Conservation (phyloP, 495 filamentous ascomycete genomes). For the Tuber calosporum region DNA sequence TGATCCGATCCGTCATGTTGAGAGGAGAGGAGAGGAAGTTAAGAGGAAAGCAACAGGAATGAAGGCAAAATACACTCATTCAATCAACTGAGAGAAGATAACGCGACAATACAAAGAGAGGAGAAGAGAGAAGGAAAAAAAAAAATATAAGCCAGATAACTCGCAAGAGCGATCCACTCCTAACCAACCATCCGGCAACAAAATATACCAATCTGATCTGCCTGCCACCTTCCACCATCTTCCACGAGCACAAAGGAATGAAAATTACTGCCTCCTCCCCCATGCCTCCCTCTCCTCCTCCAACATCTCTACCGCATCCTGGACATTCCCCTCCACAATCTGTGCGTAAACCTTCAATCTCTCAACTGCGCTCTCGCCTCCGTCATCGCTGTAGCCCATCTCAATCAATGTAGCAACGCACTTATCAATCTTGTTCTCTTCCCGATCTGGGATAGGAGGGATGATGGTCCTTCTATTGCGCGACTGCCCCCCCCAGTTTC, state of each 20-base stretch:
- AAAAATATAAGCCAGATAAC: background rate
- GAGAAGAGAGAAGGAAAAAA: background rate
- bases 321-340: slow-evolving; percentile 47
- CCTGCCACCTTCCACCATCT: background rate
- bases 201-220: background rate
- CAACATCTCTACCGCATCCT: slow-evolving; percentile 53
- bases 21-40: background rate
- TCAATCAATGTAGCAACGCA: slow-evolving; percentile 48
- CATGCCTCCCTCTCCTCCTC: slow-evolving; percentile 52
- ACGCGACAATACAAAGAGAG: background rate
- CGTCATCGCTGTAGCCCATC: slow-evolving; percentile 49
- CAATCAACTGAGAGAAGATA: background rate
- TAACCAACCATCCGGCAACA: background rate
- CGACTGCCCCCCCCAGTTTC: background rate
- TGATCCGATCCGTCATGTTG: background rate
- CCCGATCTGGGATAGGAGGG: slow-evolving; percentile 5
- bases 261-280: slow-evolving; percentile 35
- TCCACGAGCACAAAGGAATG: background rate
- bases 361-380: slow-evolving; percentile 44
- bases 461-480: slow-evolving; percentile 7
- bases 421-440: slow-evolving; percentile 43
- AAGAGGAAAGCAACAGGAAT: background rate
- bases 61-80: too few relatives aligned
- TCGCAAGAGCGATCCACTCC: background rate
- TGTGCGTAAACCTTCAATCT: slow-evolving; percentile 51